Percentiles rank a stretch among this genome's conserved stretches.
These are phyloP conservation scores for Durio zibethinus DNA, from an alignment of 345 rosid species.

Conservation along the genomic window DNA sequence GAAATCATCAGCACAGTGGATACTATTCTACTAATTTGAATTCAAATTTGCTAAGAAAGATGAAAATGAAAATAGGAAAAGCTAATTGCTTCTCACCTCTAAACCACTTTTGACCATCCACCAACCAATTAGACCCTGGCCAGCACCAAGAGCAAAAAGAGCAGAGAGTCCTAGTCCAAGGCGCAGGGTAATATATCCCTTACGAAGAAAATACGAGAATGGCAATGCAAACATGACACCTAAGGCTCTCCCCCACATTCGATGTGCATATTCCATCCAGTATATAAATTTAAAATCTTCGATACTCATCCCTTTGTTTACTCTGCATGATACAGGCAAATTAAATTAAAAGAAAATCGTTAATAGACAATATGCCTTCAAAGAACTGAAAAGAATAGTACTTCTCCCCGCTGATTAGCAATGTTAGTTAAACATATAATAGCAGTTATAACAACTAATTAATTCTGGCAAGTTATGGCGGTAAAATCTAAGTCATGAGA, in stretches of 20 bases:
- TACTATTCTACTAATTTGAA: neutral
- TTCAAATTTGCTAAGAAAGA: neutral
- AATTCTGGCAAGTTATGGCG: neutral
- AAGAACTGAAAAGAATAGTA: neutral
- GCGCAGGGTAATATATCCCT: slow-evolving; percentile 74
- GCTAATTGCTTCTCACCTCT: slow-evolving; percentile 50
- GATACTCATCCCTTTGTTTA: slow-evolving; percentile 88
- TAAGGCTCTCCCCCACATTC: slow-evolving; percentile 97
- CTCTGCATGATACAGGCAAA: slow-evolving; percentile 32
- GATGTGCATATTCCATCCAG: slow-evolving; percentile 98
- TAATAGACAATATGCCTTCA: neutral
- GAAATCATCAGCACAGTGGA: slow-evolving; percentile 20
- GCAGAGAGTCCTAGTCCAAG: slow-evolving; percentile 79
- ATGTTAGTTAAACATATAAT: neutral
- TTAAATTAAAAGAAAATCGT: neutral
- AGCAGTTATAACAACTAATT: neutral
- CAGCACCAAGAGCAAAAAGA: slow-evolving; percentile 93
- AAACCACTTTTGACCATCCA: slow-evolving; percentile 99
- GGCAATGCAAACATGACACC: slow-evolving; percentile 98
- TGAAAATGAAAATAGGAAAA: neutral
- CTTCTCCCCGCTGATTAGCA: neutral
- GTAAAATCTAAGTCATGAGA: neutral
- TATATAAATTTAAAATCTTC: slow-evolving; percentile 93
- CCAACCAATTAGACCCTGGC: slow-evolving; percentile 97
- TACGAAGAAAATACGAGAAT: slow-evolving; percentile 83